These are phyloP conservation scores for Auricularia heimuer DNA, from an alignment of 768 basidiomycete genomes.

Conservation along the genomic window DNA sequence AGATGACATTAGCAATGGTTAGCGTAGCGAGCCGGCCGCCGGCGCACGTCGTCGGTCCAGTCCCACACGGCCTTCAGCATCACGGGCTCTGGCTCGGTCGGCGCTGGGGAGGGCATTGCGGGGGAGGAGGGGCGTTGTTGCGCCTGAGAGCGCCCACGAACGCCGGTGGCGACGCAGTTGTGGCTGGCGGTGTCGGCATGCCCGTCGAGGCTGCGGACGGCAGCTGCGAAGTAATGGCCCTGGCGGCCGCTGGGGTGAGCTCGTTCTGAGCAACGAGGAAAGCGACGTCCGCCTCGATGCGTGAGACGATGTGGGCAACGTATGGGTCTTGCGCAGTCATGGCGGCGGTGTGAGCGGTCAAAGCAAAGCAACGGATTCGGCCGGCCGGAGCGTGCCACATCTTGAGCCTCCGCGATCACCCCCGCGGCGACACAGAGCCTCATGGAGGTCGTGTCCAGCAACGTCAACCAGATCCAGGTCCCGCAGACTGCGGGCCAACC, in stretches of 20 bases:
- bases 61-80: conserved; percentile 18
- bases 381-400: neutral
- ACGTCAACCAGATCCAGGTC: neutral
- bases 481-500: neutral
- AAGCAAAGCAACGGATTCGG: neutral
- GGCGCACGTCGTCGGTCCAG: conserved; percentile 38
- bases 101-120: neutral
- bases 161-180: neutral
- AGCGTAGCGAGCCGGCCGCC: neutral
- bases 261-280: conserved; percentile 49
- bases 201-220: conserved; percentile 13
- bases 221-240: conserved; percentile 39
- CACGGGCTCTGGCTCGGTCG: conserved; percentile 5
- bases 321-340: conserved; percentile 28
- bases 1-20: conserved; percentile 1
- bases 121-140: conserved; percentile 6
- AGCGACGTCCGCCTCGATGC: conserved; percentile 45
- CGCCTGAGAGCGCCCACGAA: neutral
- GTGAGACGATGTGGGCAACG: conserved; percentile 48
- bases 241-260: conserved; percentile 40
- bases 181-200: conserved; percentile 38
- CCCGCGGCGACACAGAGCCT: neutral
- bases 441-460: neutral
- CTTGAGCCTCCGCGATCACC: too few species aligned
- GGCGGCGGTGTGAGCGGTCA: neutral